Percentiles rank a stretch among this genome's conserved stretches.
Conservation (phyloP, 192 early-diverging fungal species). For the Cladochytrium replicatum region DNA sequence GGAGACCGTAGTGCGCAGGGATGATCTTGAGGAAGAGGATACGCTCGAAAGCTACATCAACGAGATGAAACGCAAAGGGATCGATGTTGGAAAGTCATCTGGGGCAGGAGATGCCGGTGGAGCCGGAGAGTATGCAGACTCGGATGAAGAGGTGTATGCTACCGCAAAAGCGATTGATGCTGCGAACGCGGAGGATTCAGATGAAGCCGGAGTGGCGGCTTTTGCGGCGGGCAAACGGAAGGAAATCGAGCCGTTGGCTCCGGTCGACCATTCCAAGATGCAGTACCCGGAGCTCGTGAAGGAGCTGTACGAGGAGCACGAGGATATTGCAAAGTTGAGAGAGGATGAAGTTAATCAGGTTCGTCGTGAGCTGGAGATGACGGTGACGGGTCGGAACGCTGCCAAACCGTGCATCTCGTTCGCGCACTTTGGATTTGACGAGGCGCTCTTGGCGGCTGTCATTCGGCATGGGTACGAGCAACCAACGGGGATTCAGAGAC, state of each 20-base stretch:
- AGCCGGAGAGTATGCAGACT: constrained; percentile 42
- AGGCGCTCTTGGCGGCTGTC: constrained; percentile 51
- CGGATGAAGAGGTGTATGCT: constrained; percentile 79
- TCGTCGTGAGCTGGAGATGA: constrained; percentile 50
- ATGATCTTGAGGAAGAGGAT: constrained; percentile 68
- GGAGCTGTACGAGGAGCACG: constrained; percentile 68
- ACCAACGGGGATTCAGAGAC: constrained; percentile 69
- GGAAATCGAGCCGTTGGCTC: constrained; percentile 57
- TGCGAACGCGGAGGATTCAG: constrained; percentile 19
- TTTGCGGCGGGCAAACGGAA: constrained; percentile 37
- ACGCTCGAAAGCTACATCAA: constrained; percentile 63
- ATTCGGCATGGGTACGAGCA: constrained; percentile 53
- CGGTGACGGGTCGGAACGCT: constrained; percentile 50
- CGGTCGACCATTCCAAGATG: constrained; percentile 56
- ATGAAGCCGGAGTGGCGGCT: constrained; percentile 11
- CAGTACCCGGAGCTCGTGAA: constrained; percentile 64
- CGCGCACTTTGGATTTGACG: constrained; percentile 76
- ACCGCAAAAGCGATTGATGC: constrained; percentile 61
- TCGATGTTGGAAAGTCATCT: constrained; percentile 54
- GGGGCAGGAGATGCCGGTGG: constrained; percentile 32
- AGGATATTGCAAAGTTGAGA: constrained; percentile 54
- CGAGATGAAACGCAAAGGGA: constrained; percentile 63
- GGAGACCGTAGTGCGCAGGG: constrained; percentile 30
- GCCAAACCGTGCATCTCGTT: constrained; percentile 73
- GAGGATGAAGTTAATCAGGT: constrained; percentile 44